phyloP scores from a whole-genome alignment of 2,329 filamentous ascomycete genomes.

The Clonostachys byssicola region DNA sequence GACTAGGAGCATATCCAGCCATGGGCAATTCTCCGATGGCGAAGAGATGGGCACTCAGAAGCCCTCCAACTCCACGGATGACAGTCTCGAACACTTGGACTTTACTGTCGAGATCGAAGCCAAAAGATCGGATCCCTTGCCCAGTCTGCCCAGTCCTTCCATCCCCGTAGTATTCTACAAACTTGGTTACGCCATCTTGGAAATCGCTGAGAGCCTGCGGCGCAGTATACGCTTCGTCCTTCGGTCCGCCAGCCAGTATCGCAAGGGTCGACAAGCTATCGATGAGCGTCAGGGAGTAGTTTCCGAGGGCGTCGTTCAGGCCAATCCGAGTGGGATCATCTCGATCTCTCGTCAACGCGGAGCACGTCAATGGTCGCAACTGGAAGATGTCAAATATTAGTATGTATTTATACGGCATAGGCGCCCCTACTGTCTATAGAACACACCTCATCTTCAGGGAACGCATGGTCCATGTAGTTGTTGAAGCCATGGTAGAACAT shows the following conservation, averaged over 20 bases:
- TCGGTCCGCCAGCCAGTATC: constrained; percentile 75
- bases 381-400: constrained; percentile 22
- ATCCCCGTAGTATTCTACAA: constrained; percentile 85
- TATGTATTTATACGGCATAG: not conserved
- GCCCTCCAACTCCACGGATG: constrained; percentile 84
- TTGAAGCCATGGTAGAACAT: constrained; percentile 98
- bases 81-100: constrained; percentile 99
- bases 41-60: constrained; percentile 91
- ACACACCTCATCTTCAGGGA: constrained; percentile 83
- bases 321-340: constrained; percentile 76
- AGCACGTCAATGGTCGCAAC: constrained; percentile 81
- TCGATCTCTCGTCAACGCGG: constrained; percentile 78
- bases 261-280: constrained; percentile 93
- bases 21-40: constrained; percentile 89
- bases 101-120: constrained; percentile 95
- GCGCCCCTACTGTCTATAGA: not conserved
- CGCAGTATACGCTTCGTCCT: constrained; percentile 27
- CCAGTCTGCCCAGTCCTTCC: constrained; percentile 66
- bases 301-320: constrained; percentile 92
- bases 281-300: constrained; percentile 93
- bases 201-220: constrained; percentile 63
- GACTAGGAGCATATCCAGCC: constrained; percentile 61
- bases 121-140: constrained; percentile 67
- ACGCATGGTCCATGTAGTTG: constrained; percentile 91
- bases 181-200: constrained; percentile 69